Evolutionary conservation across 2,329 filamentous ascomycete genomes (phyloP), one percentile per base, ranked within the genome.

Genomic region (Curvularia lunata): DNA sequence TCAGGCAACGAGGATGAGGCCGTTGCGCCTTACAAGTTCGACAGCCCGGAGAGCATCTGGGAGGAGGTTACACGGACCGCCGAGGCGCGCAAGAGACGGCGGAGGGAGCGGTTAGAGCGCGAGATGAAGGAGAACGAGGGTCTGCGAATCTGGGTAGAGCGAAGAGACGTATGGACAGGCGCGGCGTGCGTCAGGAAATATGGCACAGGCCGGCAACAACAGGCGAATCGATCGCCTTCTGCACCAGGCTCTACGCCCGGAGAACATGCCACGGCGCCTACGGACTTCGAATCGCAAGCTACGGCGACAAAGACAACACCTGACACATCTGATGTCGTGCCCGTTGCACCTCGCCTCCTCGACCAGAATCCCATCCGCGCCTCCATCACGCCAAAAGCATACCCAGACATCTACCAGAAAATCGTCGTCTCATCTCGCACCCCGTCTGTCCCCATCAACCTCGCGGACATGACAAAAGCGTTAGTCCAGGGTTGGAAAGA

Each of bases 401-500:
- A 97, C 76, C 81, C 88, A 0, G 90, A 89, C 46, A 91, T 98
- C 55, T 97, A 96, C 80, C 89, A 90, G 72, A 97, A 97, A 78
- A 89, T 97, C 49, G 88, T 97, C 41, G 76, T 92, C 0, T 88
- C 94, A 69, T 85, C 84, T 37, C 85, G 95, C 63, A 91, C 92
- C 2, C 94, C 94, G 0, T 89, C 90, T 1, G 91, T 96, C 16
- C 94, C 94, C 3, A 90, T 97, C 70, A 97, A 97, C 67, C 84
- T 98, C 0, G 80, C 84, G 28, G 91, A 96, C 67, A 88, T 97
- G 80, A 86, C 91, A 21, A 85, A 87, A 9, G 87, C 91, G 12
- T 90, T 94, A 64, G 92, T 98, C 0, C 84, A 89, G 27, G 94
- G 94, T 42, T 97, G 94, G 94, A 96, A 96, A 76, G 85, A 91